Conservation (phyloP, 306 rosid genomes). For the Fragaria ananassa region DNA sequence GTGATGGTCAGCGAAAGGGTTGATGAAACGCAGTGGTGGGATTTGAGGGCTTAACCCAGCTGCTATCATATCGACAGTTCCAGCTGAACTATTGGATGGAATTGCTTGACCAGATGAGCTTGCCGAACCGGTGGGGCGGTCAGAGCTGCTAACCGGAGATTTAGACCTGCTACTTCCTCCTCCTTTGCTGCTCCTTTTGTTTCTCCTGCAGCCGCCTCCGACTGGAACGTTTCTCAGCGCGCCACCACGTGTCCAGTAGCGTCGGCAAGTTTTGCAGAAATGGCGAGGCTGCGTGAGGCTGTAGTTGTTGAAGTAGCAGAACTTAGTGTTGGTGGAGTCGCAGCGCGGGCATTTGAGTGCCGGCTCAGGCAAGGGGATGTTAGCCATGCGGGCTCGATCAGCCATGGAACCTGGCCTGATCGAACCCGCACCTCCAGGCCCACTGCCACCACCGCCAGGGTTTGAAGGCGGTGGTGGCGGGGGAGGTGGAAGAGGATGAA, state of each 20-base stretch:
- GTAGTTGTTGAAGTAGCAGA: slow-evolving; percentile 92
- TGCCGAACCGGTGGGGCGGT: slow-evolving; percentile 47
- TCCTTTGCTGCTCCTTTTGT: slow-evolving; percentile 69
- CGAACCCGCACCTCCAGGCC: slow-evolving; percentile 35
- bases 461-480: slow-evolving; percentile 37
- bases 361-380: slow-evolving; percentile 67
- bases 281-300: slow-evolving; percentile 94
- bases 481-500: slow-evolving; percentile 36
- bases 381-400: slow-evolving; percentile 82
- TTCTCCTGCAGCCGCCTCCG: slow-evolving; percentile 86
- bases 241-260: slow-evolving; percentile 93
- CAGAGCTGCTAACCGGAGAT: slow-evolving; percentile 62
- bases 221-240: slow-evolving; percentile 77
- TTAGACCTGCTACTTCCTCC: slow-evolving; percentile 40
- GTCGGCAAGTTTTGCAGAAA: slow-evolving; percentile 86
- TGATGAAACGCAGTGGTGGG: slow-evolving; percentile 49
- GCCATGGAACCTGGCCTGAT: slow-evolving; percentile 76
- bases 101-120: slow-evolving; percentile 38
- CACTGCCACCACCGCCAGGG: slow-evolving; percentile 39
- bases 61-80: slow-evolving; percentile 32
- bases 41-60: slow-evolving; percentile 17
- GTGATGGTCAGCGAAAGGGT: slow-evolving; percentile 49
- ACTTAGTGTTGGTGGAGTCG: slow-evolving; percentile 85
- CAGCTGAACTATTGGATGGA: slow-evolving; percentile 19
- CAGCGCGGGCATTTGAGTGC: slow-evolving; percentile 80